phyloP scores from a whole-genome alignment of 2,329 filamentous ascomycete genomes.

The Arachnopeziza araneosa region DNA sequence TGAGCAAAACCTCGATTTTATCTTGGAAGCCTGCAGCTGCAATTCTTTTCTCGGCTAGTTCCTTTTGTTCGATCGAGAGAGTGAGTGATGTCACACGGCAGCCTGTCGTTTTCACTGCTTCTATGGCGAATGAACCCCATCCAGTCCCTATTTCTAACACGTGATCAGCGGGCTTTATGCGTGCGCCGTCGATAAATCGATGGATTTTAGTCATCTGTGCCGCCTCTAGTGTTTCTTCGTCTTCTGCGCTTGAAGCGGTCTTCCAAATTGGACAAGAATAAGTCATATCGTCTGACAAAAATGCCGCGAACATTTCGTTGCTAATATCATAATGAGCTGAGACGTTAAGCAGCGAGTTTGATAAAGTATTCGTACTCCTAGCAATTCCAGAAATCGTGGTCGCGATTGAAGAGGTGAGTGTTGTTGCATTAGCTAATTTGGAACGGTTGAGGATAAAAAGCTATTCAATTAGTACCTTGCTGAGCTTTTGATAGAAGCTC shows the following conservation, averaged over 20 bases:
- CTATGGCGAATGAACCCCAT: slow-evolving; percentile 70
- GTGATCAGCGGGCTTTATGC: slow-evolving; percentile 59
- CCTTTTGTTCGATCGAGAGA: slow-evolving; percentile 63
- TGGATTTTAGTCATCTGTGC: slow-evolving; percentile 64
- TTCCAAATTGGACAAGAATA: slow-evolving; percentile 68
- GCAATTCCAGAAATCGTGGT: slow-evolving; percentile 53
- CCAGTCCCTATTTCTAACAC: slow-evolving; percentile 71
- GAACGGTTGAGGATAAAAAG: slow-evolving; percentile 67
- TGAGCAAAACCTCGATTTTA: slow-evolving; percentile 58
- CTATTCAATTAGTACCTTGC: slow-evolving; percentile 33
- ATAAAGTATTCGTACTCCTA: slow-evolving; percentile 50
- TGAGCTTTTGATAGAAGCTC: slow-evolving; percentile 10
- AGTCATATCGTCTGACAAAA: slow-evolving; percentile 70
- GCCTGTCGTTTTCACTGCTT: slow-evolving; percentile 58
- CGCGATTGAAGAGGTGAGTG: slow-evolving; percentile 53
- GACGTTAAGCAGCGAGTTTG: slow-evolving; percentile 58
- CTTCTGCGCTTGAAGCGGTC: slow-evolving; percentile 35
- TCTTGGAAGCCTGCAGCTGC: slow-evolving; percentile 52
- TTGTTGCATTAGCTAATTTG: slow-evolving; percentile 58
- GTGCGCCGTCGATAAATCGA: slow-evolving; percentile 59
- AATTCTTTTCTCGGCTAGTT: slow-evolving; percentile 60
- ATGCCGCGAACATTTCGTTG: slow-evolving; percentile 71
- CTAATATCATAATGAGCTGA: slow-evolving; percentile 71
- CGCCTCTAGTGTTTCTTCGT: slow-evolving; percentile 53
- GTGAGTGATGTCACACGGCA: slow-evolving; percentile 66